Conservation (phyloP, 352 stramenopile species). For the Globisporangium iwayamae region DNA sequence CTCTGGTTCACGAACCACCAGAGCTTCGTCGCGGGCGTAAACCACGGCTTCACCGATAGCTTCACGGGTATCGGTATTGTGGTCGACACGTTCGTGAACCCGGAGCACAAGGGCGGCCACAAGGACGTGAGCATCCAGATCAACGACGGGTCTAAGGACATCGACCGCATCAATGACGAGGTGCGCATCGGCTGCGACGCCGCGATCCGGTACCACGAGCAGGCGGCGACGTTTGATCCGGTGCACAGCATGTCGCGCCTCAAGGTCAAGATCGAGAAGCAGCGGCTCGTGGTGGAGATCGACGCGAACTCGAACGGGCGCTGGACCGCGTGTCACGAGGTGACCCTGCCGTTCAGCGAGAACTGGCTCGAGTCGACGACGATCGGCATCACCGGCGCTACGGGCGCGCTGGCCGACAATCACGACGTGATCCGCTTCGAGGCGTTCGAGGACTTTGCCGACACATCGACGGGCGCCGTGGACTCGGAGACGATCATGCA, state of each 20-base stretch:
- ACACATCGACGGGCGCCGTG: slow-evolving; percentile 33
- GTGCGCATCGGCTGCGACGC: slow-evolving; percentile 70
- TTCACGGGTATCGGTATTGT: slow-evolving; percentile 78
- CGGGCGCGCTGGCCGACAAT: slow-evolving; percentile 79
- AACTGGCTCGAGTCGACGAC: slow-evolving; percentile 60
- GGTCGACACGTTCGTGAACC: slow-evolving; percentile 85
- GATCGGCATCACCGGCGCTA: slow-evolving; percentile 75
- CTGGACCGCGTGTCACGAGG: slow-evolving; percentile 67
- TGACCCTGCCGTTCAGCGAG: slow-evolving; percentile 53
- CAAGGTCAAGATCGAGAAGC: slow-evolving; percentile 71
- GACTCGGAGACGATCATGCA: slow-evolving; percentile 77
- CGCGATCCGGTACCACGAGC: slow-evolving; percentile 73
- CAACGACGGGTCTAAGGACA: slow-evolving; percentile 75
- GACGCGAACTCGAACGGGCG: slow-evolving; percentile 49
- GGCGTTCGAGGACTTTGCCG: slow-evolving; percentile 54
- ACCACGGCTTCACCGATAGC: slow-evolving; percentile 76
- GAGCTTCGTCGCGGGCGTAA: slow-evolving; percentile 49
- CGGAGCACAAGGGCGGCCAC: slow-evolving; percentile 77
- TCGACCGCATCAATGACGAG: slow-evolving; percentile 65
- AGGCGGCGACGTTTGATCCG: slow-evolving; percentile 72
- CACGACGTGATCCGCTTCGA: slow-evolving; percentile 83
- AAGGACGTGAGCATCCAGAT: slow-evolving; percentile 82
- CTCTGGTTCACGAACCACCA: slow-evolving; percentile 76
- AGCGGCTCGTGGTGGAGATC: slow-evolving; percentile 60
- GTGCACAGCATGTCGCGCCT: slow-evolving; percentile 79